Base-by-base conservation (phyloP, 2,329 filamentous ascomycete species). In the Plenodomus tracheiphilus region DNA sequence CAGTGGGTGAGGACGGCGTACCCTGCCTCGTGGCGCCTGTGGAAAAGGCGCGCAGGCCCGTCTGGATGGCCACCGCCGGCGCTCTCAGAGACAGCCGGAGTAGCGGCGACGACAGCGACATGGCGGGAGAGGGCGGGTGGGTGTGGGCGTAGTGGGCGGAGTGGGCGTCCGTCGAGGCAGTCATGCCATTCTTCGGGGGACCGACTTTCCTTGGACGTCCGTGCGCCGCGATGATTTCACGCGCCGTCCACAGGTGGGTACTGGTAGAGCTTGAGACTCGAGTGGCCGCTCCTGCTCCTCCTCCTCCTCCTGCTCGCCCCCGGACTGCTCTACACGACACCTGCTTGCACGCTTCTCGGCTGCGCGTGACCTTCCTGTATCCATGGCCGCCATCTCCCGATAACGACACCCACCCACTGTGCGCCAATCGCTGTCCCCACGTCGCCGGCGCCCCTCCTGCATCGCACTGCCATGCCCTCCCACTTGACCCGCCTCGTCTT, bases 401-500 rank as follows among this genome's bases (percentile, higher is more conserved):
- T 55, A 39, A 49, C 46, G 40, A 37, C 35, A 15, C 28, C 10
- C 18, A 20, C 18, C 17, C 18, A 17, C 34, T 18, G 47, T 47
- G 51, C 43, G 25, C 37, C 54, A 56, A 56, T 57, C 45, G 52
- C 48, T 41, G 44, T 37, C 39, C 18, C 18, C 43, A 16, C 38
- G 44, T 37, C 48, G 40, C 18, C 10, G n/a, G n/a, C n/a, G n/a
- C n/a, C n/a, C n/a, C n/a, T n/a, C n/a, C n/a, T n/a, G n/a, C n/a
- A 49, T 45, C 53, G 46, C 35, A 28, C 65, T 56, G 52, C 68
- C 49, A 85, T 85, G 83, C 79, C 79, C 47, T 83, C 83, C 55
- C 81, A 83, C 58, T 75, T 85, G 63, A 83, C 82, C 52, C 81
- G 82, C 68, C 74, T 77, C 70, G 80, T 85, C 59, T 83, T 83